Evolutionary conservation across 73 alveolate genomes (phyloP).

Genomic region (Breviolum minutum): DNA sequence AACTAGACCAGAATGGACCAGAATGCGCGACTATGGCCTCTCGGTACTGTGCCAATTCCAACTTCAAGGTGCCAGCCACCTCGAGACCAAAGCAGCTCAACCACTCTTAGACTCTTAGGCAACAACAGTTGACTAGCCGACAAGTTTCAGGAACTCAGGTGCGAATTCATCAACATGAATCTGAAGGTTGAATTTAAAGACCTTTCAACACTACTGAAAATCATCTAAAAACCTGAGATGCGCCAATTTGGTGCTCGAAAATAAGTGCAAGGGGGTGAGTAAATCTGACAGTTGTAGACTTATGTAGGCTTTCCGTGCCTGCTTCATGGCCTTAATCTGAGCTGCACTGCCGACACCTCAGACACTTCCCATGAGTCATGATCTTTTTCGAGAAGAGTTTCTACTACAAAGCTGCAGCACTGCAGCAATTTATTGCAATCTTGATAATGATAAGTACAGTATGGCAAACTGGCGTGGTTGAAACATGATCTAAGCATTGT

Average conservation of each 20-base stretch:
- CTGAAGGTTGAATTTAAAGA: not conserved
- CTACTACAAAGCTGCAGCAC: too few species aligned
- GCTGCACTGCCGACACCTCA: slow-evolving; percentile 99
- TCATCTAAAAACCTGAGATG: too few species aligned
- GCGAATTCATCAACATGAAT: not conserved
- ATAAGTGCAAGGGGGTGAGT: too few species aligned
- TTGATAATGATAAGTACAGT: not conserved
- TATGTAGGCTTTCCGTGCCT: slow-evolving; percentile 26
- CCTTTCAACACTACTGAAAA: not conserved
- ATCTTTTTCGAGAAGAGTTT: too few species aligned
- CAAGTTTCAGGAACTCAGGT: not conserved
- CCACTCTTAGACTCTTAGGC: not conserved
- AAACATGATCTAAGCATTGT: too few species aligned
- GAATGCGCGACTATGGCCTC: slow-evolving; percentile 96
- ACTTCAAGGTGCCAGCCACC: slow-evolving; percentile 99
- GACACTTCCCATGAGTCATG: not conserved
- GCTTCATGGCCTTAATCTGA: slow-evolving; percentile 99
- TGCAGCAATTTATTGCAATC: not conserved
- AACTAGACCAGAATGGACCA: not conserved
- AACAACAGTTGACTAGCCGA: not conserved
- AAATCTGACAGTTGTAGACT: not conserved
- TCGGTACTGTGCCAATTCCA: slow-evolving; percentile 99
- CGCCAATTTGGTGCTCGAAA: too few species aligned
- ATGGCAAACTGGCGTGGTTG: not conserved
- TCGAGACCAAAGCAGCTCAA: not conserved